These are phyloP conservation scores for Fusarium humuli DNA, from an alignment of 2,329 filamentous ascomycete species.

Conservation along the genomic window DNA sequence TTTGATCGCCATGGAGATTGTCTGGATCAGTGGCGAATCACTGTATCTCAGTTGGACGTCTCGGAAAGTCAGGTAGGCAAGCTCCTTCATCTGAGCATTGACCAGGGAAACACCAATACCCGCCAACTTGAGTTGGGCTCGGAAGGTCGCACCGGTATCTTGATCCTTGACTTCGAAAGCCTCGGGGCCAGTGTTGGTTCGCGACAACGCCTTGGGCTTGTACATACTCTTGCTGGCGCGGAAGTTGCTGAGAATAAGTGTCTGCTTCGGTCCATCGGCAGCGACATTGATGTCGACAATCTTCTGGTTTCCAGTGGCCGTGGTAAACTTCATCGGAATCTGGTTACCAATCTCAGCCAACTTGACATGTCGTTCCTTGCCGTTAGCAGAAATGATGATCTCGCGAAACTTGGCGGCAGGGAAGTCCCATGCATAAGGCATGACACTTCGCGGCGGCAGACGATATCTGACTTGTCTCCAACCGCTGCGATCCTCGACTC, in stretches of 20 bases:
- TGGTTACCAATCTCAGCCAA: conserved; percentile 96
- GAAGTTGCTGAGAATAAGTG: conserved; percentile 93
- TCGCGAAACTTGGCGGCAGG: conserved; percentile 97
- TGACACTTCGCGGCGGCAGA: conserved; percentile 92
- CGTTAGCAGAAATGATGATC: conserved; percentile 72
- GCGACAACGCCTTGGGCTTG: conserved; percentile 65
- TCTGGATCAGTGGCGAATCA: conserved; percentile 95
- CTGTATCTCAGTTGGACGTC: conserved; percentile 92
- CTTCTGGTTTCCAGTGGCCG: conserved; percentile 76
- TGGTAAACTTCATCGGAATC: conserved; percentile 89
- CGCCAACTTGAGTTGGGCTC: conserved; percentile 86
- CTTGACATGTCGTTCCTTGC: conserved; percentile 85
- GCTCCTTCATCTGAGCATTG: conserved; percentile 89
- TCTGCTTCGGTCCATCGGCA: conserved; percentile 95
- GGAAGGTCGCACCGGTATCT: conserved; percentile 88
- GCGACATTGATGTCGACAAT: conserved; percentile 97
- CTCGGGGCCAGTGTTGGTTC: conserved; percentile 63
- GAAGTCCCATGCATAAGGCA: conserved; percentile 99
- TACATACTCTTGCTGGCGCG: conserved; percentile 94
- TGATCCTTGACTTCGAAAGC: conserved; percentile 92
- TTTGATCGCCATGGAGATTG: conserved; percentile 88
- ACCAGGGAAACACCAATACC: conserved; percentile 94
- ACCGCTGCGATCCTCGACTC: conserved; percentile 82
- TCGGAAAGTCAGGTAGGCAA: conserved; percentile 92
- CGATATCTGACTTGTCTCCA: conserved; percentile 95